Evolutionary conservation across 2,329 filamentous ascomycete species (phyloP).

Genomic region (Coniella lustricola): DNA sequence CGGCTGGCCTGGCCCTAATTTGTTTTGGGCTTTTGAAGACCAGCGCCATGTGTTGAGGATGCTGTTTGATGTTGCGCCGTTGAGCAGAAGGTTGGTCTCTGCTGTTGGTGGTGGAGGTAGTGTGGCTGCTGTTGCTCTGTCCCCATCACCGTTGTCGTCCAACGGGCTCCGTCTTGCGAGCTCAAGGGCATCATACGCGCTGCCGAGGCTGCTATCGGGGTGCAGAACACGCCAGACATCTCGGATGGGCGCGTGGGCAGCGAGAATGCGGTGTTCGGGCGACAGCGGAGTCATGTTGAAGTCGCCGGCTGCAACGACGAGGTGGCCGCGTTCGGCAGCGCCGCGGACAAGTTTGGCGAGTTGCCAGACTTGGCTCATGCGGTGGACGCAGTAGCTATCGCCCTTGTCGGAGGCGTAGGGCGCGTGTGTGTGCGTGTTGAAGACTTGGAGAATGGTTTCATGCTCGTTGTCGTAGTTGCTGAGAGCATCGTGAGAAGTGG

Average conservation of each 20-base stretch:
- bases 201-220: constrained; percentile 75
- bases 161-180: constrained; percentile 57
- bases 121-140: too few relatives aligned
- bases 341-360: constrained; percentile 81
- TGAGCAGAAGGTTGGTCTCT: constrained; percentile 67
- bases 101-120: constrained; percentile 54
- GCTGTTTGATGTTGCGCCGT: constrained; percentile 83
- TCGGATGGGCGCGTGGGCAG: constrained; percentile 65
- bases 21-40: constrained; percentile 63
- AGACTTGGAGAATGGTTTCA: constrained; percentile 71
- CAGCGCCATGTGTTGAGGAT: constrained; percentile 91
- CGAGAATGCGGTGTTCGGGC: constrained; percentile 76
- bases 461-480: constrained; percentile 23
- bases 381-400: constrained; percentile 85
- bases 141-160: too few relatives aligned
- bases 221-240: constrained; percentile 83
- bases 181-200: constrained; percentile 61
- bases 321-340: constrained; percentile 70
- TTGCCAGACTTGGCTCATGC: constrained; percentile 90
- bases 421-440: constrained; percentile 87
- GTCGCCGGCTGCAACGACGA: constrained; percentile 83
- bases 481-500: too few relatives aligned
- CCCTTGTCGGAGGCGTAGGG: constrained; percentile 72
- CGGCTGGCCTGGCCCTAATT: constrained; percentile 58
- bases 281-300: constrained; percentile 95